These are phyloP conservation scores for Aeminium ludgeri DNA, from an alignment of 495 filamentous ascomycete genomes.

Conservation along the genomic window DNA sequence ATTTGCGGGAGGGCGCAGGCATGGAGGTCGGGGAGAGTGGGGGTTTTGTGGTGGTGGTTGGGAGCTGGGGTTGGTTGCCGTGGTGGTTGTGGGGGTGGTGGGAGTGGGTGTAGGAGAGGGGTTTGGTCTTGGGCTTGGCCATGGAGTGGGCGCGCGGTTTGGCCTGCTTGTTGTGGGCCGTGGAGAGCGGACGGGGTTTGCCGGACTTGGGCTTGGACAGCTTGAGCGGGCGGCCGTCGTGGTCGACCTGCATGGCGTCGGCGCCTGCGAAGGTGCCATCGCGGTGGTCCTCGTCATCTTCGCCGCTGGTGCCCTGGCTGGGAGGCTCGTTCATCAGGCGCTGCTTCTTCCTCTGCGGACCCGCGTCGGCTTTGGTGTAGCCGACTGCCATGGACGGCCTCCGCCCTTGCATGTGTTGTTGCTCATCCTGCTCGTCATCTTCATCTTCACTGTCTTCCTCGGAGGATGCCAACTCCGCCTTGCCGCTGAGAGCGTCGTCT, in stretches of 20 bases:
- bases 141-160: constrained; percentile 21
- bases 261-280: constrained; percentile 37
- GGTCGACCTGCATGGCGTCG: constrained; percentile 27
- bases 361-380: constrained; percentile 4
- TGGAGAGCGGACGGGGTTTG: no score
- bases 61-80: neutral
- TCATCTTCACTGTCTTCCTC: constrained; percentile 62
- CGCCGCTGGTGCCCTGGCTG: constrained; percentile 56
- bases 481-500: constrained; percentile 79
- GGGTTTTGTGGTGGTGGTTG: constrained; percentile 28
- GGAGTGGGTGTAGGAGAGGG: constrained; percentile 30
- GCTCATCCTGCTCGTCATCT: constrained; percentile 40
- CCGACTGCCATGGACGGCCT: constrained; percentile 4
- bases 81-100: neutral
- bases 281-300: constrained; percentile 44
- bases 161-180: constrained; percentile 13
- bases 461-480: constrained; percentile 72
- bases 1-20: constrained; percentile 55
- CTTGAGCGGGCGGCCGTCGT: constrained; percentile 25
- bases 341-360: constrained; percentile 20
- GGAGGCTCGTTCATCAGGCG: constrained; percentile 46
- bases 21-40: constrained; percentile 55
- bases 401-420: constrained; percentile 28
- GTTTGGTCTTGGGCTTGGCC: constrained; percentile 25
- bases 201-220: constrained; percentile 10